Percentiles rank a stretch among this genome's conserved stretches.
These are phyloP conservation scores for Vanrija sp. DNA, from an alignment of 1,284 basidiomycete species.

Conservation along the genomic window DNA sequence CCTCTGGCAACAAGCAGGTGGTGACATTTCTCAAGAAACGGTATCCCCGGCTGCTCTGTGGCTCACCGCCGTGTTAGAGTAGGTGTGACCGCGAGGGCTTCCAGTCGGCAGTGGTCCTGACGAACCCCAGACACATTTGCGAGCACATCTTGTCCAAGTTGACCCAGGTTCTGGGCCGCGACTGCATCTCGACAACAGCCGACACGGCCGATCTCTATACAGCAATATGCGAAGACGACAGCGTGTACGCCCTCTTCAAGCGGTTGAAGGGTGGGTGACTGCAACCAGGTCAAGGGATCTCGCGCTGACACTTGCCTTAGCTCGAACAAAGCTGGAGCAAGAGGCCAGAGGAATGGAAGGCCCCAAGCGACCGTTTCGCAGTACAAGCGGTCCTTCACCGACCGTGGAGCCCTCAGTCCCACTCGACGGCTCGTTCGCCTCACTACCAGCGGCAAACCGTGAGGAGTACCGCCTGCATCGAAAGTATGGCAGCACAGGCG, in stretches of 20 bases:
- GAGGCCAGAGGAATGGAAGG: not conserved
- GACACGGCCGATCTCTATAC: conserved; percentile 74
- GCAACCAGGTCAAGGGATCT: not conserved
- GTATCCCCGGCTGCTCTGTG: conserved; percentile 80
- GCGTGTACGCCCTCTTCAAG: conserved; percentile 76
- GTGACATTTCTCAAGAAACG: conserved; percentile 36
- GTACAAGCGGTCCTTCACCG: no score
- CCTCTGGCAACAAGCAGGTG: conserved; percentile 38
- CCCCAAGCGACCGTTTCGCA: no score
- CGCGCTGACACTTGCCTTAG: not conserved
- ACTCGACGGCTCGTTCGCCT: no score
- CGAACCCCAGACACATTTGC: conserved; percentile 58
- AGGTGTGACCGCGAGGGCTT: conserved; percentile 45
- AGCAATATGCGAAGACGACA: conserved; percentile 80
- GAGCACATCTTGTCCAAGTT: conserved; percentile 66
- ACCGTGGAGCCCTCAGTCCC: no score
- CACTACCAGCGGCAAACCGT: no score
- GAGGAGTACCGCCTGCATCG: not conserved
- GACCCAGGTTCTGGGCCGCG: conserved; percentile 73
- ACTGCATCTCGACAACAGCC: conserved; percentile 66
- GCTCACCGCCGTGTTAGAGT: conserved; percentile 89
- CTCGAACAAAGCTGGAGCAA: not conserved
- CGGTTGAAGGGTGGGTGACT: conserved; percentile 66
- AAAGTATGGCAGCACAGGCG: not conserved
- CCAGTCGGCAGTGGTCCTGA: not conserved